Conservation (phyloP, 345 rosid genomes). For the Jatropha curcas region DNA sequence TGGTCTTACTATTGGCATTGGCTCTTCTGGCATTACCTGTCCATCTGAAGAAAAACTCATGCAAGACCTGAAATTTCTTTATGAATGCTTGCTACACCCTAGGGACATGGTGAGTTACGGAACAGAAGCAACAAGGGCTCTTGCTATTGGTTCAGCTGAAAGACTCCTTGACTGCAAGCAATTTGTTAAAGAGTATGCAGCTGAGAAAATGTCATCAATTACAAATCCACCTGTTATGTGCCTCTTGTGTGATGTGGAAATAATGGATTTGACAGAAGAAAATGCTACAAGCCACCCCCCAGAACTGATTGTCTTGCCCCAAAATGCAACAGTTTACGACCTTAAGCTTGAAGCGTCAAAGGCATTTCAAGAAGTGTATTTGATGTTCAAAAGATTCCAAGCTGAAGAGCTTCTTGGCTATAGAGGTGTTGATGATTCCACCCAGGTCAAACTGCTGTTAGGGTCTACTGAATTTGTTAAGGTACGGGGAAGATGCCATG, state of each 20-base stretch:
- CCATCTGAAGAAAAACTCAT: slow-evolving; percentile 51
- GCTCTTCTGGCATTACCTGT: slow-evolving; percentile 21
- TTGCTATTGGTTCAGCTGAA: slow-evolving; percentile 39
- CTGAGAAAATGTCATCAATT: slow-evolving; percentile 19
- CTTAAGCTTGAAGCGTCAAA: slow-evolving; percentile 51
- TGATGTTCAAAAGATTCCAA: slow-evolving; percentile 51
- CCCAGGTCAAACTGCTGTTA: slow-evolving; percentile 46
- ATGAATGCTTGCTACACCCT: slow-evolving; percentile 45
- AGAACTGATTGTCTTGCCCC: slow-evolving; percentile 42
- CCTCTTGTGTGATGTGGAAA: slow-evolving; percentile 49
- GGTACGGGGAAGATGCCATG: slow-evolving; percentile 48
- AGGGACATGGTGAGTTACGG: slow-evolving; percentile 34
- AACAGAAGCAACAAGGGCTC: slow-evolving; percentile 29
- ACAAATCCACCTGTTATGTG: slow-evolving; percentile 21
- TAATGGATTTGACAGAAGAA: slow-evolving; percentile 37
- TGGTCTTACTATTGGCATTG: slow-evolving; percentile 2
- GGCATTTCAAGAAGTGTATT: slow-evolving; percentile 63
- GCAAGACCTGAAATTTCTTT: slow-evolving; percentile 51
- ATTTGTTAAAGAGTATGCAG: slow-evolving; percentile 55
- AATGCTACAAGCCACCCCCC: slow-evolving; percentile 37
- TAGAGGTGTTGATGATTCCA: slow-evolving; percentile 63
- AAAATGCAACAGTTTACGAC: slow-evolving; percentile 51
- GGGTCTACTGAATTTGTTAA: slow-evolving; percentile 38
- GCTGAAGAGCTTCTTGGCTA: slow-evolving; percentile 58
- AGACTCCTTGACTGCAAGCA: slow-evolving; percentile 80